phyloP scores from a whole-genome alignment of 805 yeast genomes.

The Cyberlindnera japonica region DNA sequence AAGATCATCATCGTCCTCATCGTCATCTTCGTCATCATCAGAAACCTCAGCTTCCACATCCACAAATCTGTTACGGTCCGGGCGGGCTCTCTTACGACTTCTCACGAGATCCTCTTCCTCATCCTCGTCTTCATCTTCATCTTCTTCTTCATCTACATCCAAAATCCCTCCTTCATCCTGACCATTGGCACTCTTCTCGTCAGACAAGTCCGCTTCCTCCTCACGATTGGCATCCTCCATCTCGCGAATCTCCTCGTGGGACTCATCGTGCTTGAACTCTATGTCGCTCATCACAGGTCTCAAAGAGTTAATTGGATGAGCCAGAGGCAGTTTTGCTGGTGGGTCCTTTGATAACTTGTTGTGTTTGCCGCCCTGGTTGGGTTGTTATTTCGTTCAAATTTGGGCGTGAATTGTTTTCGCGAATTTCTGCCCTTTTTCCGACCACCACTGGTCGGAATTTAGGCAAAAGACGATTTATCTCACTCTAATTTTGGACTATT shows the following conservation, averaged over 20 bases:
- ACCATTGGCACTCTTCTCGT: slow-evolving; percentile 29
- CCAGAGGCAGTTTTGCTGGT: not conserved
- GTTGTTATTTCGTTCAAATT: too few species aligned
- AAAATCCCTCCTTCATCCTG: slow-evolving; percentile 35
- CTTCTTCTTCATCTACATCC: slow-evolving; percentile 26
- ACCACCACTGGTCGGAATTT: too few species aligned
- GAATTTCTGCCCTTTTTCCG: too few species aligned
- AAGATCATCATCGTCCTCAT: slow-evolving; percentile 88
- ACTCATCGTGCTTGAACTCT: slow-evolving; percentile 24
- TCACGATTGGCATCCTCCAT: slow-evolving; percentile 23
- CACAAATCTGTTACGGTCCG: slow-evolving; percentile 67
- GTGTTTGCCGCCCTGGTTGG: not conserved
- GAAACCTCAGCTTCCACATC: slow-evolving; percentile 99
- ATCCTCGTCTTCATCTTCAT: slow-evolving; percentile 37
- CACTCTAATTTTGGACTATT: too few species aligned
- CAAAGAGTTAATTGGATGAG: too few species aligned
- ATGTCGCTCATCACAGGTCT: slow-evolving; percentile 29
- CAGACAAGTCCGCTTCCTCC: slow-evolving; percentile 22
- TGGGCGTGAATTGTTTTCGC: too few species aligned
- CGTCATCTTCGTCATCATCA: slow-evolving; percentile 96
- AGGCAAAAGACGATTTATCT: too few species aligned
- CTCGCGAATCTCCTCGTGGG: slow-evolving; percentile 23
- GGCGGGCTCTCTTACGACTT: slow-evolving; percentile 42
- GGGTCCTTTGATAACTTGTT: not conserved
- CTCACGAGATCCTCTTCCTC: slow-evolving; percentile 48